phyloP scores from a whole-genome alignment of 2,329 filamentous ascomycete genomes.

The Acephala macrosclerotiorum region DNA sequence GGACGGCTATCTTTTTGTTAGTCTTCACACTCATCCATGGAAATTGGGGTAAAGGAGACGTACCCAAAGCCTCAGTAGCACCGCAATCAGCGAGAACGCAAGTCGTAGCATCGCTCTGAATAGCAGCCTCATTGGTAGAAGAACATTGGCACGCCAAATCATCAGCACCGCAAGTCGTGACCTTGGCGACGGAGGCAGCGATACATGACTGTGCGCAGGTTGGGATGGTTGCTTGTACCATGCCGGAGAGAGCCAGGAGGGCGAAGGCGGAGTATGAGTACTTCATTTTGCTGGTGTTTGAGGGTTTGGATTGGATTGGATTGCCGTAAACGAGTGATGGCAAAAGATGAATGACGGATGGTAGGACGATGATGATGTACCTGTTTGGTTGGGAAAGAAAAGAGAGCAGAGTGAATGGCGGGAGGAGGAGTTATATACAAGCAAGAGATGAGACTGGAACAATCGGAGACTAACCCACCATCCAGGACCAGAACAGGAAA shows the following conservation, averaged over 20 bases:
- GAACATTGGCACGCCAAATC: constrained; percentile 37
- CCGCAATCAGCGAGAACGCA: constrained; percentile 36
- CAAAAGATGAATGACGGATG: background rate
- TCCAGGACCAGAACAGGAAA: constrained; percentile 3
- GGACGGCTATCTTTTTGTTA: background rate
- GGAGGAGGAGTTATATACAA: constrained; percentile 20
- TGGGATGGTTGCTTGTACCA: constrained; percentile 31
- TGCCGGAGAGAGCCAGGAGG: constrained; percentile 27
- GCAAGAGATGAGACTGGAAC: constrained; percentile 16
- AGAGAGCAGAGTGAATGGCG: background rate
- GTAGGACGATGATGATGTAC: constrained; percentile 1
- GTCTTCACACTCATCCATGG: too few species aligned
- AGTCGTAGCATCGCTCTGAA: constrained; percentile 31
- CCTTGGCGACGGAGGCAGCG: constrained; percentile 27
- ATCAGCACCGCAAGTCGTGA: constrained; percentile 30
- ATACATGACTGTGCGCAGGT: constrained; percentile 35
- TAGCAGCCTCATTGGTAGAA: constrained; percentile 27
- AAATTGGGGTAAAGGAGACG: constrained; percentile 3
- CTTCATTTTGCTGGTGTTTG: constrained; percentile 38
- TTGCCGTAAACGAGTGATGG: constrained; percentile 29
- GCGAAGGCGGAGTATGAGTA: constrained; percentile 31
- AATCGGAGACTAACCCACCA: constrained; percentile 1
- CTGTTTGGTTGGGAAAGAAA: background rate
- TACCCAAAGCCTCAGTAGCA: constrained; percentile 28
- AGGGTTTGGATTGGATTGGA: constrained; percentile 1